Percentiles rank a stretch among this genome's conserved stretches.
Conservation (phyloP, 2,329 filamentous ascomycete species). For the Diaporthe ampelina region DNA sequence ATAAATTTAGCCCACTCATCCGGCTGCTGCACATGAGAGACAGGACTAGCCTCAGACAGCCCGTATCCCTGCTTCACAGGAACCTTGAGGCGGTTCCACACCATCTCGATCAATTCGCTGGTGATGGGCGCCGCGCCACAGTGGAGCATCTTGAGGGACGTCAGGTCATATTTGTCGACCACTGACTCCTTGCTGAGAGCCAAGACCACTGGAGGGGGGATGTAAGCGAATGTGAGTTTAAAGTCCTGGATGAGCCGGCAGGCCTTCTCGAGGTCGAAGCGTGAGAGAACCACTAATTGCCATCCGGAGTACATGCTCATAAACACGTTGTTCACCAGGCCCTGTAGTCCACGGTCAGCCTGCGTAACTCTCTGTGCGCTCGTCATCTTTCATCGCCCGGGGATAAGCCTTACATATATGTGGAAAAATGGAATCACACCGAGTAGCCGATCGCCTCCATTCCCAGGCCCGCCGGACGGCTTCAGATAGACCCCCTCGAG, state of each 20-base stretch:
- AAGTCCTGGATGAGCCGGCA: conserved; percentile 83
- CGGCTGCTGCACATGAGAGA: conserved; percentile 80
- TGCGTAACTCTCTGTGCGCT: neutral
- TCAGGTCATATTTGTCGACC: conserved; percentile 85
- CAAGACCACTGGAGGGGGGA: conserved; percentile 88
- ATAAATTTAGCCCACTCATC: conserved; percentile 82
- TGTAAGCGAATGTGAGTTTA: conserved; percentile 81
- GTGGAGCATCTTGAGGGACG: conserved; percentile 84
- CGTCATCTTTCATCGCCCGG: neutral
- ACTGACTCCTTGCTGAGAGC: conserved; percentile 83
- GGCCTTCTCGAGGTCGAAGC: conserved; percentile 86
- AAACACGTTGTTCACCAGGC: conserved; percentile 81
- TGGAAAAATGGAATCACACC: conserved; percentile 92
- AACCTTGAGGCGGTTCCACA: conserved; percentile 80
- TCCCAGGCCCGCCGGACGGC: conserved; percentile 70
- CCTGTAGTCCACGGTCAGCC: conserved; percentile 50
- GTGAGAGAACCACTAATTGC: conserved; percentile 78
- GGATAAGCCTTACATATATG: conserved; percentile 77
- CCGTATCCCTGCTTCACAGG: conserved; percentile 95
- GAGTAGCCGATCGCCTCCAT: conserved; percentile 78
- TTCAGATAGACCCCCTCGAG: conserved; percentile 69
- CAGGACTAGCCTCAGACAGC: conserved; percentile 87
- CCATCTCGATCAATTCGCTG: conserved; percentile 80
- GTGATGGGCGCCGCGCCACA: conserved; percentile 90
- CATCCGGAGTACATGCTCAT: conserved; percentile 76